Conservation (phyloP, 1,284 basidiomycete genomes). For the Microbotryum silenes-acaulis region DNA sequence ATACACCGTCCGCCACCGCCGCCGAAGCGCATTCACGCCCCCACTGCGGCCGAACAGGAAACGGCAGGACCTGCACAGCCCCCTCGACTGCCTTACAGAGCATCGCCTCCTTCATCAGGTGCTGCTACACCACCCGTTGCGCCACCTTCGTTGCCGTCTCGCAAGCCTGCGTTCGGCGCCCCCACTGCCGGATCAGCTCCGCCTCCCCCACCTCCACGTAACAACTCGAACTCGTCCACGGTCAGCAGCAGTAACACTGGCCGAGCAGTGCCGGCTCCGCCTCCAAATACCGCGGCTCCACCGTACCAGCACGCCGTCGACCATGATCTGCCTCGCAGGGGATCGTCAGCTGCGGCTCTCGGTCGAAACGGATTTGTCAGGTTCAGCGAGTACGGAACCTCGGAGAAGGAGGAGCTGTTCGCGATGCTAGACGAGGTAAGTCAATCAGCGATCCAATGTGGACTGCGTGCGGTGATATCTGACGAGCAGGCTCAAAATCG, state of each 20-base stretch:
- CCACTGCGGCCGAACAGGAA: background rate
- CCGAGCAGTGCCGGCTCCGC: background rate
- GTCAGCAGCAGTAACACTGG: too few species aligned
- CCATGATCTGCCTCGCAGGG: background rate
- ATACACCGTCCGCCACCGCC: background rate
- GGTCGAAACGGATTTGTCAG: too few species aligned
- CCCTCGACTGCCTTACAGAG: background rate
- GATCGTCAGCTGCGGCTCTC: background rate
- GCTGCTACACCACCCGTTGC: conserved; percentile 1
- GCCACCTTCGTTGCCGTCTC: background rate
- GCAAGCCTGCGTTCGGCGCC: background rate
- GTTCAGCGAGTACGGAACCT: conserved; percentile 31
- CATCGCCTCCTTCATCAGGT: background rate
- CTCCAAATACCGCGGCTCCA: background rate
- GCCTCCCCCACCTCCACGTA: background rate
- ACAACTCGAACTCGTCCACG: background rate
- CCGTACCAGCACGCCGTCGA: conserved; percentile 5
- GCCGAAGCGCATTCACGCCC: background rate
- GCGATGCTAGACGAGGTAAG: conserved; percentile 63
- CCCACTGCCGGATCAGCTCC: background rate
- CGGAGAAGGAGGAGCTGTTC: conserved; percentile 66
- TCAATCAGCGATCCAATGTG: background rate
- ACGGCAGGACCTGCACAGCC: background rate
- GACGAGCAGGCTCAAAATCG: background rate
- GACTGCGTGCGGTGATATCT: background rate